Evolutionary conservation across 1,284 basidiomycete species (phyloP).

Genomic region (Cryptococcus deneoformans): DNA sequence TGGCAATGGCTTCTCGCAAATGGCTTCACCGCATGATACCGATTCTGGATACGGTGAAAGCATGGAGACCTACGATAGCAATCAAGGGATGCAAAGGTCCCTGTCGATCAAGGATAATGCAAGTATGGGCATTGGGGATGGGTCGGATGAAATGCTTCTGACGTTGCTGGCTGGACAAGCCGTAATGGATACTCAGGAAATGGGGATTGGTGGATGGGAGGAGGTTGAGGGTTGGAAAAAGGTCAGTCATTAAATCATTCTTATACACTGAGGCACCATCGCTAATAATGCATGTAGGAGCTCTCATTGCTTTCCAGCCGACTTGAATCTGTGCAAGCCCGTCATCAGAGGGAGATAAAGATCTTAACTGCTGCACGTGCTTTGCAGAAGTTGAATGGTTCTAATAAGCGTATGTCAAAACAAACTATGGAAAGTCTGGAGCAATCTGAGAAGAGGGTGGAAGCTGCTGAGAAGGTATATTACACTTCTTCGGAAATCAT

Average conservation of each 20-base stretch:
- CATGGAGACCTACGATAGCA: conserved; percentile 4
- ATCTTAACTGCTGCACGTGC: conserved; percentile 49
- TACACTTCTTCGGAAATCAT: conserved; percentile 19
- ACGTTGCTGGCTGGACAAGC: conserved; percentile 83
- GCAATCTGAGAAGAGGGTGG: conserved; percentile 47
- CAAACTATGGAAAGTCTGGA: conserved; percentile 49
- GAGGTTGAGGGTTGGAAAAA: conserved; percentile 77
- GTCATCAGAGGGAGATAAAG: conserved; percentile 50
- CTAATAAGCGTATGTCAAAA: conserved; percentile 48
- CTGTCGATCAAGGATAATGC: conserved; percentile 9
- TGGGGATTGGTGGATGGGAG: conserved; percentile 71
- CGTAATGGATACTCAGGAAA: conserved; percentile 64
- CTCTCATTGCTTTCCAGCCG: conserved; percentile 39
- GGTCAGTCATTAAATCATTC: neutral
- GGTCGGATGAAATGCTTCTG: conserved; percentile 69
- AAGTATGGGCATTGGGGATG: conserved; percentile 22
- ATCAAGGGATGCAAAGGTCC: conserved; percentile 1
- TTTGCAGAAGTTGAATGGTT: conserved; percentile 46
- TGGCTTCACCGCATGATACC: conserved; percentile 4
- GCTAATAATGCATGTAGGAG: conserved; percentile 28
- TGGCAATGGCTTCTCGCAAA: neutral
- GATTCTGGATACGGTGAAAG: conserved; percentile 1
- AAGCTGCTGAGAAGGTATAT: conserved; percentile 43
- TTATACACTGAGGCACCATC: neutral
- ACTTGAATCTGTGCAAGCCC: conserved; percentile 37